A percentile compares a stretch with the other conserved stretches of the same genome.
Conservation (phyloP, 805 yeast genomes). For the Blastobotrys muscicola region DNA sequence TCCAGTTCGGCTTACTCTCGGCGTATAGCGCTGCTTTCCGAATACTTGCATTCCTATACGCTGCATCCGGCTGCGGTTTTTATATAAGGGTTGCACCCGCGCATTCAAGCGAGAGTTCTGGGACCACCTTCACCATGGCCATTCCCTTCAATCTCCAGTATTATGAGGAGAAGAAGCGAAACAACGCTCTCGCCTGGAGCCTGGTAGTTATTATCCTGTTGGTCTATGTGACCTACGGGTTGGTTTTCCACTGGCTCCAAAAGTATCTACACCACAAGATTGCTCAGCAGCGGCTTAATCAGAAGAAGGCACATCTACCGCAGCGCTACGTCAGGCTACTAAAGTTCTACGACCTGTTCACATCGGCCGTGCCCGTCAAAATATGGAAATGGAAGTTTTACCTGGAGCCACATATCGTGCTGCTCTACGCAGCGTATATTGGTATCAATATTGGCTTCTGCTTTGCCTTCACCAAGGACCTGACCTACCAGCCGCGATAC, state of each 20-base stretch:
- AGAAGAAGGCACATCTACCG: conserved; percentile 1
- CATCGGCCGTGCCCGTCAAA: conserved; percentile 4
- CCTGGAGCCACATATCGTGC: conserved; percentile 35
- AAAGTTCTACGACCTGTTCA: conserved; percentile 26
- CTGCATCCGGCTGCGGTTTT: no score
- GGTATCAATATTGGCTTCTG: conserved; percentile 28
- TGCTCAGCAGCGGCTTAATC: conserved; percentile 19
- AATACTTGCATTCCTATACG: no score
- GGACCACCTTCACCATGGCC: conserved; percentile 11
- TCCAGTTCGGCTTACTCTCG: no score
- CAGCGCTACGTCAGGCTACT: conserved; percentile 12
- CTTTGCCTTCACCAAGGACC: conserved; percentile 29
- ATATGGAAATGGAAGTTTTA: conserved; percentile 14
- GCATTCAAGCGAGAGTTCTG: not conserved
- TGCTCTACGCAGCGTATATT: conserved; percentile 25
- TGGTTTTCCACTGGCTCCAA: conserved; percentile 37
- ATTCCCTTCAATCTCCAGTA: conserved; percentile 33
- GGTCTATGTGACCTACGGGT: conserved; percentile 27
- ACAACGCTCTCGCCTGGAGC: conserved; percentile 31
- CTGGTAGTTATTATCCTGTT: conserved; percentile 21
- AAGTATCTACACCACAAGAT: conserved; percentile 14
- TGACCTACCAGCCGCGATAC: conserved; percentile 31
- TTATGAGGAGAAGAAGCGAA: conserved; percentile 32
- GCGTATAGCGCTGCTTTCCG: no score
- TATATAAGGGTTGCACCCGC: not conserved